Evolutionary conservation across 805 yeast species (phyloP), one percentile per base, ranked within the genome.

Genomic region (Zygoascus ofunaensis): DNA sequence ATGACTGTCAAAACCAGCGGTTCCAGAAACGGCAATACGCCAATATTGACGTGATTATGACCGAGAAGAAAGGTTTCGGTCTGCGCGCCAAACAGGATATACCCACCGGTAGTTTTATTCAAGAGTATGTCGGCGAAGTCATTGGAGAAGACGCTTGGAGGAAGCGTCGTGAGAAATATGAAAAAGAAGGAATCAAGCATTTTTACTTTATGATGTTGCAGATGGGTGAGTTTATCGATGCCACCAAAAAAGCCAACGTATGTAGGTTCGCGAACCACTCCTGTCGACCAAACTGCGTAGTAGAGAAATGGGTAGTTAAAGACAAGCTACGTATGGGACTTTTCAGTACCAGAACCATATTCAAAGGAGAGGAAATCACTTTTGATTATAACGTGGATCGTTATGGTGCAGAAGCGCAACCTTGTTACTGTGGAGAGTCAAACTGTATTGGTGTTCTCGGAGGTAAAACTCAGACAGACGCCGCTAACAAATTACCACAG

Each of bases 271-370:
- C 92, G 59, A 90, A 90, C 63, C 98, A 90, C 64, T 86, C 95
- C 18, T 90, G 98, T 63, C 80, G 77, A 56, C 98, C 98, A 10
- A 92, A 92, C 62, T 90, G 95, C 19, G 86, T 76, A 55, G 95
- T 90, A 36, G 96, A 90, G 62, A 90, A 90, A 67, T 90, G 98
- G 98, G 92, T 89, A 15, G 97, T 90, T 12, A 87, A 87, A 23
- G 85, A 83, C 48, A 82, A 86, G 59, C 70, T 87, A 46, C 73
- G 87, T 52, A 92, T 92, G 97, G 98, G 97, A 23, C 83, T 90
- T 20, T 92, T 90, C 60, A 85, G 97, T 41, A 83, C 83, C 53
- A 70, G 95, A 50, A 63, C 70, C 22, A 86, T 90, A 42, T 37
- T 51, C 5, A 62, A 63, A 47, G 96, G 95, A 44, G 97, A 92